Conservation (phyloP, 768 basidiomycete genomes). For the Hericium coralloides region DNA sequence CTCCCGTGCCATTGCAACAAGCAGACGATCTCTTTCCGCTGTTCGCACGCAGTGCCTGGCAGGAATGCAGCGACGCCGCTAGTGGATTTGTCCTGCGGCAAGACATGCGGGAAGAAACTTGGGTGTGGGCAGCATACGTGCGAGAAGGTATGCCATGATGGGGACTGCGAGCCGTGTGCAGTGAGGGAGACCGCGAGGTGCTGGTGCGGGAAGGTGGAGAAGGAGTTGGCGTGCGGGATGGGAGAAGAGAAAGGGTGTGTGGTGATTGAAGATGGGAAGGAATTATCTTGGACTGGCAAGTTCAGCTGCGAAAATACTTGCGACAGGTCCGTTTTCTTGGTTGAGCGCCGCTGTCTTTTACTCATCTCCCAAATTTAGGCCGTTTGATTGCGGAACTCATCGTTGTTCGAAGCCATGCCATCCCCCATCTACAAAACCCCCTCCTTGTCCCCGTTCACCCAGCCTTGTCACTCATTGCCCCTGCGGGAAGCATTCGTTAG, state of each 20-base stretch:
- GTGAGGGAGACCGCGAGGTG: constrained; percentile 49
- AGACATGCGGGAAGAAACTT: constrained; percentile 35
- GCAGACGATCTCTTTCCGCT: constrained; percentile 47
- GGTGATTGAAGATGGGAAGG: constrained; percentile 27
- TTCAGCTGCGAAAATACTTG: constrained; percentile 57
- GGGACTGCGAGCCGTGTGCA: constrained; percentile 59
- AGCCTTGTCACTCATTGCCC: constrained; percentile 63
- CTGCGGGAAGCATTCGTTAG: constrained; percentile 61
- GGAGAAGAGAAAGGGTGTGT: constrained; percentile 35
- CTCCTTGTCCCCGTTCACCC: constrained; percentile 70
- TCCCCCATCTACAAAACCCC: constrained; percentile 48
- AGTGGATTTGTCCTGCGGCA: constrained; percentile 28
- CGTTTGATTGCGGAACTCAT: constrained; percentile 74
- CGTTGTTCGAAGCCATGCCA: constrained; percentile 71
- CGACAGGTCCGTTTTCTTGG: constrained; percentile 33
- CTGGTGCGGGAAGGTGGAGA: constrained; percentile 70
- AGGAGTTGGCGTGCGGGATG: constrained; percentile 57
- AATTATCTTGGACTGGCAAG: constrained; percentile 55
- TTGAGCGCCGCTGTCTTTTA: not conserved
- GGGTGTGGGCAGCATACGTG: constrained; percentile 71
- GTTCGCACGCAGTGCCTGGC: constrained; percentile 33
- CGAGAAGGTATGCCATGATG: constrained; percentile 61
- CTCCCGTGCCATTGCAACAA: constrained; percentile 74
- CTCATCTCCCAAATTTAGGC: constrained; percentile 24
- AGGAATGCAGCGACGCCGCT: constrained; percentile 11